Evolutionary conservation across 2,329 filamentous ascomycete species (phyloP).

Genomic region (Didymella lethalis): DNA sequence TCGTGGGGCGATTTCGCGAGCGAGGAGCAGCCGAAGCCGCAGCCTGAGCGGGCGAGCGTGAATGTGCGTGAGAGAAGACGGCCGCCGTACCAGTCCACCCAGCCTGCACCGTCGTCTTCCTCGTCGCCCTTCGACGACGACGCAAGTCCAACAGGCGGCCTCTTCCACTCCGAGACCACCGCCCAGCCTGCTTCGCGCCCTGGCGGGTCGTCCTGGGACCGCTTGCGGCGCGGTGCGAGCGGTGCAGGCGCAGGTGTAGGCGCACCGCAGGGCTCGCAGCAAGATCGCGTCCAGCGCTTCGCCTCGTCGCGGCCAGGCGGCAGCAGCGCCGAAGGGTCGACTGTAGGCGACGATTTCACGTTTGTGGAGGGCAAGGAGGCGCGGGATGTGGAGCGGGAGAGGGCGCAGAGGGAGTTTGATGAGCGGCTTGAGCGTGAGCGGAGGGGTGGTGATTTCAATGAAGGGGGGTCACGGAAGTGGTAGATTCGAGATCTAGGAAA

Average conservation of each 20-base stretch:
- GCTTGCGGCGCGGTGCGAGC: slow-evolving; percentile 49
- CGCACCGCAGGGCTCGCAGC: slow-evolving; percentile 5
- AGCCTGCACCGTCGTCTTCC: not conserved
- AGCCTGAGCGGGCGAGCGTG: slow-evolving; percentile 20
- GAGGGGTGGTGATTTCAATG: slow-evolving; percentile 54
- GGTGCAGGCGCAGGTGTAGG: slow-evolving; percentile 1
- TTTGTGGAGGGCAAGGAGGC: slow-evolving; percentile 56
- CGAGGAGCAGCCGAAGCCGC: slow-evolving; percentile 9
- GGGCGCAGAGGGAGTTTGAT: slow-evolving; percentile 61
- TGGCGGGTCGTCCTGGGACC: slow-evolving; percentile 56
- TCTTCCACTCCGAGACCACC: slow-evolving; percentile 44
- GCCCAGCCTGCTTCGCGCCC: slow-evolving; percentile 27
- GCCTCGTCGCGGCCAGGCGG: slow-evolving; percentile 28
- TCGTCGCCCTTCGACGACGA: slow-evolving; percentile 40
- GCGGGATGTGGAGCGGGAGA: slow-evolving; percentile 52
- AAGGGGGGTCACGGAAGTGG: slow-evolving; percentile 43
- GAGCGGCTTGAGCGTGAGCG: slow-evolving; percentile 59
- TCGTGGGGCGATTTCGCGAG: slow-evolving; percentile 30
- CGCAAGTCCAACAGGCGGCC: slow-evolving; percentile 49
- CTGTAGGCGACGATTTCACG: slow-evolving; percentile 54
- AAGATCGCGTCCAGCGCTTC: slow-evolving; percentile 26
- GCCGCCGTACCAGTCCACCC: slow-evolving; percentile 17
- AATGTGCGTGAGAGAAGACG: slow-evolving; percentile 18
- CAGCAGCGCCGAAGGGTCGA: slow-evolving; percentile 42
- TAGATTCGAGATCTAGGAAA: slow-evolving; percentile 9